Percentiles rank a stretch among this genome's conserved stretches.
These are phyloP conservation scores for Colletotrichum sp. DNA, from an alignment of 2,329 filamentous ascomycete genomes.

Conservation along the genomic window DNA sequence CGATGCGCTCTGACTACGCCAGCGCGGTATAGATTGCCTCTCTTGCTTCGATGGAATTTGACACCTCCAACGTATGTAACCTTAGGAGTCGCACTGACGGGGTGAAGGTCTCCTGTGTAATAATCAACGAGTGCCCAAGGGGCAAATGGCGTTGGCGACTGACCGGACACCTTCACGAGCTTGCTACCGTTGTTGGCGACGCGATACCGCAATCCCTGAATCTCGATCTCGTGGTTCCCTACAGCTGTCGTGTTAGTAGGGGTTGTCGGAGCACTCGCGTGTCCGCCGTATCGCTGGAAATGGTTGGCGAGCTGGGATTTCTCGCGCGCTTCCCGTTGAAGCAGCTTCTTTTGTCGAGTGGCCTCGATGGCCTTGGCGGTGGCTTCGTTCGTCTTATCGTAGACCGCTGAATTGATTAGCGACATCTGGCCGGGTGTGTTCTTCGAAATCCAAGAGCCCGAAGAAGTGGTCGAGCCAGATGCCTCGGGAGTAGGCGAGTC, in stretches of 20 bases:
- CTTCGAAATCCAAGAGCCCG: conserved; percentile 70
- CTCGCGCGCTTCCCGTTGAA: conserved; percentile 60
- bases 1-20: conserved; percentile 77
- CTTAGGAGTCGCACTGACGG: conserved; percentile 75
- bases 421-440: conserved; percentile 76
- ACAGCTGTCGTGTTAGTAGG: conserved; percentile 34
- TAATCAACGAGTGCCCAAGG: conserved; percentile 7
- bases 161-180: conserved; percentile 76
- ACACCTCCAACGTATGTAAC: conserved; percentile 75
- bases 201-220: conserved; percentile 76
- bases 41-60: conserved; percentile 84
- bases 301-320: conserved; percentile 60
- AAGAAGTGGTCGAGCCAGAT: conserved; percentile 37
- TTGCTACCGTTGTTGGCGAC: conserved; percentile 83
- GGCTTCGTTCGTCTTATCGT: conserved; percentile 73
- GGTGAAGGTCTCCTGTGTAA: conserved; percentile 60
- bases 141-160: conserved; percentile 37
- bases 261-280: conserved; percentile 22
- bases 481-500: conserved; percentile 23
- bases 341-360: conserved; percentile 63
- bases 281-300: conserved; percentile 37
- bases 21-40: conserved; percentile 83
- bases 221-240: conserved; percentile 64
- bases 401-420: conserved; percentile 81
- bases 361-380: conserved; percentile 76